Evolutionary conservation across 768 basidiomycete genomes (phyloP), one percentile per base, ranked within the genome.

Genomic region (Xerocomellus amylosporus): DNA sequence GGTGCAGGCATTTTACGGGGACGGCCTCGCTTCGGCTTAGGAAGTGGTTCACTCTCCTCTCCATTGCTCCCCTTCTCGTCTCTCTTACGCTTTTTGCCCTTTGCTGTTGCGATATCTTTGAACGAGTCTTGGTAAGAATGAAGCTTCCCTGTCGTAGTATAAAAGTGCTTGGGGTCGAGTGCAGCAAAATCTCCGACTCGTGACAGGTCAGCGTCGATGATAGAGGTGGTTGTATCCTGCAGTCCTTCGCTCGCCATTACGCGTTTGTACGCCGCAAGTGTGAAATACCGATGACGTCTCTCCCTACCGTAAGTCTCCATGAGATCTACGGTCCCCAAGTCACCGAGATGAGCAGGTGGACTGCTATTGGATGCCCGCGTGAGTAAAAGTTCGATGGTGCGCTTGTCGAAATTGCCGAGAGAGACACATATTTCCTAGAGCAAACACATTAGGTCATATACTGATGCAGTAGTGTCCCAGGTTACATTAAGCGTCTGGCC

Each of bases 221-320:
- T 77, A 3, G 75, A 74, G 6, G 74, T 72, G 39, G 72, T 69
- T 4, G 71, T 61, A 49, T 80, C 77, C 61, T 87, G 82, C 24
- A 93, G 76, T 8, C 81, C 79, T 69, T 93, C 89, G 42, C 77
- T 75, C 2, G 75, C 72, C 45, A 93, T 79, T 31, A 91, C 75
- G 30, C 75, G 68, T 30, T 75, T 79, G 70, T 90, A 96, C 30
- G 85, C 82, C 2, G 80, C 77, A 41, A 87, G 68, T 0, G 90
- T 90, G 73, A 84, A 94, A 65, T 92, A 92, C 58, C 92, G 80
- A 67, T 92, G 84, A 22, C 92, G 87, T 28, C 93, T 86, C 72
- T 98, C 91, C 34, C 93, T 84, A 5, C 91, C 91, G 58, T 79
- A 77, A 1, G 84, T 90, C 71, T 97, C 95, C 79, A 87, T 86